Percentiles rank a stretch among this genome's conserved stretches.
Conservation (phyloP, 2,329 filamentous ascomycete genomes). For the Aspergillus oerlinghausenensis region DNA sequence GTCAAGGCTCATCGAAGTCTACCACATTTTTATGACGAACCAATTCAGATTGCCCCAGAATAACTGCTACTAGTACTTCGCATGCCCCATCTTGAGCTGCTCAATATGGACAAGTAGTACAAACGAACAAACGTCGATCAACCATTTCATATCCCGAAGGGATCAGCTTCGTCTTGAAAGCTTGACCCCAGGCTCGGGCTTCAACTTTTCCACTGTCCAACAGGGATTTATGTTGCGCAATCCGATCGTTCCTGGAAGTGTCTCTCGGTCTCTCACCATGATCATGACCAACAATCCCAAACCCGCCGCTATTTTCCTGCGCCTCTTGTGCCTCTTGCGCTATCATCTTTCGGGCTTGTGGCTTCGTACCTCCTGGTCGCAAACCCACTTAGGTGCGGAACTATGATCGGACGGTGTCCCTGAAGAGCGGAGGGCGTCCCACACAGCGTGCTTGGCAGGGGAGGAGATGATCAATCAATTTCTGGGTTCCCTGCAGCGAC, state of each 20-base stretch:
- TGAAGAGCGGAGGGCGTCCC: slow-evolving; percentile 20
- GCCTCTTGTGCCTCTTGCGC: background rate
- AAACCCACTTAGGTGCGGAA: slow-evolving; percentile 14
- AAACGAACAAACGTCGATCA: background rate
- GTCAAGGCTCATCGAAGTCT: background rate
- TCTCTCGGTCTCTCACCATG: background rate
- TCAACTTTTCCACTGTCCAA: background rate
- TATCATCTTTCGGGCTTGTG: background rate
- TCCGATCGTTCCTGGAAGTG: background rate
- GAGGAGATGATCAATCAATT: slow-evolving; percentile 14
- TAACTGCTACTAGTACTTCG: background rate
- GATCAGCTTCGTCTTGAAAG: background rate
- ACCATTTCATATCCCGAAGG: background rate
- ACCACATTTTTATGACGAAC: background rate
- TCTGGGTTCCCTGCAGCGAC: slow-evolving; percentile 5
- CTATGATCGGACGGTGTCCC: slow-evolving; percentile 18
- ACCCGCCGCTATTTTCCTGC: background rate
- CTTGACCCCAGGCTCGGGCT: background rate
- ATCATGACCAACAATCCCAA: background rate
- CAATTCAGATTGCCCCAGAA: background rate
- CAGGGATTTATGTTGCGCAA: background rate
- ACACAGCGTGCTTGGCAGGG: slow-evolving; percentile 22
- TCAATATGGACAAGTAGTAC: background rate
- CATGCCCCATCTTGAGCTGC: background rate
- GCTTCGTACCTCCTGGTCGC: background rate